Evolutionary conservation across 495 filamentous ascomycete genomes (phyloP), one percentile per base, ranked within the genome.

Genomic region (Penicillium waksmanii): DNA sequence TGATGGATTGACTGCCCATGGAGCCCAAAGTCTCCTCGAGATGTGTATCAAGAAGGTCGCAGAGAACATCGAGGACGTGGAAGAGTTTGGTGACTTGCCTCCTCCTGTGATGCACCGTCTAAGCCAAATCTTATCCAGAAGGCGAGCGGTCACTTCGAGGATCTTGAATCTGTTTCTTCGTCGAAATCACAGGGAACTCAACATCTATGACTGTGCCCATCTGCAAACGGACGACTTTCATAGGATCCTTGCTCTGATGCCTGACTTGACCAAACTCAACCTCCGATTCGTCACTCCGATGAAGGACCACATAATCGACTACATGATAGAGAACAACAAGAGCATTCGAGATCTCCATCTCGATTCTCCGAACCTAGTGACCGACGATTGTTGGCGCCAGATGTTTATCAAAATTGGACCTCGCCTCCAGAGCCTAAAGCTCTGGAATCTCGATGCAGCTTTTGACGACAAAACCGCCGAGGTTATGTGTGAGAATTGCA

Each of bases 11-110:
- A 84, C 82, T 35, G 71, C 76, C 2, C 77, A 85, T 27, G 93
- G 93, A n/a, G 81, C 89, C 21, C 89, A 88, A 70, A 85, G 81
- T 52, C 70, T 97, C 40, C 80, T 87, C 57, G 88, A 93, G 47
- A 80, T 93, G 31, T 96, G 92, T 72, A 87, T 94, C 55, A 87
- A 93, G 82, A 92, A 88, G 71, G 80, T 97, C 38, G 91, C 90
- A 0, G 86, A 88, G 53, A 90, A 96, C 57, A 90, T 96, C 27
- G 78, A 89, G 31, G 83, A 94, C 18, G 84, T 95, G 21, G 90
- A 96, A 56, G 89, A 91, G 58, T 84, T 97, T 53, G 91, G 92
- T 9, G 91, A 94, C 59, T 72, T 96, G 19, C 89, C 91, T 7
- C 76, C 79, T 12, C 57, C 72, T 1, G 72, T 92, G 25, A 77